Conservation (phyloP, 2,329 filamentous ascomycete genomes). For the Pseudogymnoascus sp. region DNA sequence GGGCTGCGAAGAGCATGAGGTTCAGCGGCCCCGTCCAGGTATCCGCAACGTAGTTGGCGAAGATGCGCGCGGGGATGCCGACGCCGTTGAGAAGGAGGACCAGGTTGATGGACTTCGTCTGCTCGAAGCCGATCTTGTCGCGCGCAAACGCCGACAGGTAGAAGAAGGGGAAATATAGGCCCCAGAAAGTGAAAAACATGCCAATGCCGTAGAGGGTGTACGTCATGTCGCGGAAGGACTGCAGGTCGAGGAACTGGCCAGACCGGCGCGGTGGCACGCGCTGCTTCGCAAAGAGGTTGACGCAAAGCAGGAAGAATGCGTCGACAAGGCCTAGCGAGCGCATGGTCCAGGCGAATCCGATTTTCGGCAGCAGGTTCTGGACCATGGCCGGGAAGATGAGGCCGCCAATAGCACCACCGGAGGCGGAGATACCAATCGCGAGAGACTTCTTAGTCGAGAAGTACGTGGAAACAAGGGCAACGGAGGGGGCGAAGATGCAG, state of each 20-base stretch:
- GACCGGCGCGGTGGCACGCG: constrained; percentile 33
- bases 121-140: constrained; percentile 30
- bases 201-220: constrained; percentile 38
- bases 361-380: constrained; percentile 31
- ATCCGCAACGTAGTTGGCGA: constrained; percentile 41
- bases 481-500: constrained; percentile 31
- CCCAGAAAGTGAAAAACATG: constrained; percentile 33
- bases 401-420: constrained; percentile 33
- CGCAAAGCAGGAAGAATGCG: constrained; percentile 27
- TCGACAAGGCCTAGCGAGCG: constrained; percentile 39
- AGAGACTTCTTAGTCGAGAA: constrained; percentile 32
- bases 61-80: constrained; percentile 38
- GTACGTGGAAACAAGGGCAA: constrained; percentile 34
- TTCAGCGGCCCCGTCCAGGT: constrained; percentile 43
- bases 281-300: constrained; percentile 32
- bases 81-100: constrained; percentile 46
- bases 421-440: constrained; percentile 31
- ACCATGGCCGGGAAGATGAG: constrained; percentile 38
- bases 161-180: constrained; percentile 36
- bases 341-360: constrained; percentile 40
- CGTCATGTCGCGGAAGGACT: constrained; percentile 35
- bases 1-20: constrained; percentile 36
- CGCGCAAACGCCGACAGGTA: constrained; percentile 28
- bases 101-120: constrained; percentile 38
- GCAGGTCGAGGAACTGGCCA: constrained; percentile 36